Base-by-base conservation (phyloP, 768 basidiomycete genomes). In the Mycena floridula region DNA sequence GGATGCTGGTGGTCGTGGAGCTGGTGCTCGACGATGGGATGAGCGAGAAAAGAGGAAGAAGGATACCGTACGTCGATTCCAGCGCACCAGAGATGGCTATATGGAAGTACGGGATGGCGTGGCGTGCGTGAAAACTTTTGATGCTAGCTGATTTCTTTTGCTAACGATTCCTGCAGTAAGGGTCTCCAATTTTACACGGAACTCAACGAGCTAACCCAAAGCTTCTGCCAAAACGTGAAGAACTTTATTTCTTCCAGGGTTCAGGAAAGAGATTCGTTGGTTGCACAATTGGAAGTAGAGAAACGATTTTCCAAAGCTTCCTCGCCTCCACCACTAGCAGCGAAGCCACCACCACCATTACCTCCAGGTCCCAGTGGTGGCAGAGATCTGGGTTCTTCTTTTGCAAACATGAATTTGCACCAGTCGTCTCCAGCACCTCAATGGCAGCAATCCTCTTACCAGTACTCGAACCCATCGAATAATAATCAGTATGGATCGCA, bases 161-260 rank as follows among this genome's bases (percentile, higher is more conserved):
- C 55, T 52, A 35, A 49, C 45, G 40, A 44, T 13, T 51, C 35
- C 11, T 52, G 50, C 59, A 92, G 89, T 11, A 94, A 93, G 59
- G 95, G 94, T 0, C 67, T 91, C 2, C 80, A 85, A 36, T 99
- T 95, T 63, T 97, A 99, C 59, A 72, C 70, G 5, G 89, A 94
- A 50, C 73, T 98, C 12, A 74, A 70, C 0, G 79, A 81, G 15
- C 63, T 94, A 27, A 70, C 81, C 9, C 55, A 65, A 0, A 75
- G 72, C 7, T 73, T 97, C 4, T 67, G 72, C 26, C 62, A 70
- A 4, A 81, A 81, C 45, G 75, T 79, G 3, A 76, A 71, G 40
- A 63, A 69, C 0, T 96, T 85, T 55, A 68, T 91, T 7, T 64
- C 73, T 0, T 67, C 74, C 15, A 72, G 95, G 23, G 74, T 70